These are phyloP conservation scores for Irpex sp. DNA, from an alignment of 1,284 basidiomycete genomes.

Conservation along the genomic window DNA sequence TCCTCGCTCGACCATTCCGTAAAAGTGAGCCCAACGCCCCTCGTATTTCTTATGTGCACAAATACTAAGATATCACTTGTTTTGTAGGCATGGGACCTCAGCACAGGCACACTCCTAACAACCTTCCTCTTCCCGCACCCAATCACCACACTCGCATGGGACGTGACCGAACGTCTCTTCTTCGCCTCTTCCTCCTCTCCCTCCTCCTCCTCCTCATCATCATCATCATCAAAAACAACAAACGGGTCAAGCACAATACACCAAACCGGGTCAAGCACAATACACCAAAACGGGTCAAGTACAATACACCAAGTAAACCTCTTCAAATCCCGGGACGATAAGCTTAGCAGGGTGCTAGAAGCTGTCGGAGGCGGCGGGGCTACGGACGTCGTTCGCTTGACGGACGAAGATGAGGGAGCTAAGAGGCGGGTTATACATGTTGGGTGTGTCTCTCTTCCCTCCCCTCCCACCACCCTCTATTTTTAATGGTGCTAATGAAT, in stretches of 20 bases:
- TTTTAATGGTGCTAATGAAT: too few species aligned
- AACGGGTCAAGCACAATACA: too few species aligned
- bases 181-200: conserved; percentile 66
- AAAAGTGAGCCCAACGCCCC: conserved; percentile 56
- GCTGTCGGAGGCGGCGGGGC: conserved; percentile 76
- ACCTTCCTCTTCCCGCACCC: conserved; percentile 82
- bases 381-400: conserved; percentile 64
- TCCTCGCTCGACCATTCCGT: conserved; percentile 89
- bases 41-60: conserved; percentile 10
- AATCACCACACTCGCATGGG: conserved; percentile 71
- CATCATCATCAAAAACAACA: too few species aligned
- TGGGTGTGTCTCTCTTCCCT: conserved; percentile 40
- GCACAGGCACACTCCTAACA: conserved; percentile 73
- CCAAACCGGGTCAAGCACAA: too few species aligned
- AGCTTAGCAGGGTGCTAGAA: conserved; percentile 49
- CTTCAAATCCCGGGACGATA: conserved; percentile 59
- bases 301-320: conserved; percentile 86
- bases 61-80: too few species aligned
- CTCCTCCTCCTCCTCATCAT: too few species aligned
- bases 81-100: conserved; percentile 73
- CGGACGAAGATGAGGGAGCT: conserved; percentile 43
- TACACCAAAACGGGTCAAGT: too few species aligned
- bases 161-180: conserved; percentile 82
- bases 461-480: conserved; percentile 4
- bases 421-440: conserved; percentile 61